Evolutionary conservation across 805 yeast species (phyloP), one percentile per base, ranked within the genome.

Genomic region (Saccharomycopsis microspora): DNA sequence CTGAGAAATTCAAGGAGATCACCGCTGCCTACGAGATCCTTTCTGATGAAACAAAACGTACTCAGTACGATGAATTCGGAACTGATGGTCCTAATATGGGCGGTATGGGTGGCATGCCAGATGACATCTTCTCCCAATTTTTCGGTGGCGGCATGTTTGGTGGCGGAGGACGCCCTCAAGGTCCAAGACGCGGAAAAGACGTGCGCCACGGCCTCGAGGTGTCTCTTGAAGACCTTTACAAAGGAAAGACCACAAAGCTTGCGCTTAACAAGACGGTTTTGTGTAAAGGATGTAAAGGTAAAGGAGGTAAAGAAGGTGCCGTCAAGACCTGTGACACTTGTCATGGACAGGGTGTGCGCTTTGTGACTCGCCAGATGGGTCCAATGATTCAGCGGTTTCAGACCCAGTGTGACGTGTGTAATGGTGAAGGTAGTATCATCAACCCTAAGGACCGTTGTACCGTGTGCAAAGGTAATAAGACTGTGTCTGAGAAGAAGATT

Each of bases 321-420:
- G 95, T 89, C 55, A 84, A 83, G 72, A 79, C 79, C 59, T 93
- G 99, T 80, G 56, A 79, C 45, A 64, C 78, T 38, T 93, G 99
- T 80, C 76, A 78, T 62, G 99, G 99, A 67, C 75, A 76, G 59
- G 99, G 99, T 76, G 69, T 82, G 66, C 85, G 78, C 67, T 82
- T 90, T 56, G 83, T 88, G 56, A 86, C 96, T 46, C 85, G 95
- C 72, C 97, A 93, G 70, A 89, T 93, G 96, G 99, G 99, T 58
- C 96, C 96, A 56, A 87, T 93, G 89, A 85, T 93, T 61, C 99
- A 93, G 73, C 85, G 96, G 75, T 85, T 85, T 79, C 97, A 93
- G 72, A 80, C 94, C 42, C 80, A 79, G 47, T 93, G 99, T 83
- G 90, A 85, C 57, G 81, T 68, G 51, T 93, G 99, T 80, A 69